Percentiles rank a stretch among this genome's conserved stretches.
Evolutionary conservation across 305 asterid species (phyloP).

Genomic region (Solanum aculeatissimum): DNA sequence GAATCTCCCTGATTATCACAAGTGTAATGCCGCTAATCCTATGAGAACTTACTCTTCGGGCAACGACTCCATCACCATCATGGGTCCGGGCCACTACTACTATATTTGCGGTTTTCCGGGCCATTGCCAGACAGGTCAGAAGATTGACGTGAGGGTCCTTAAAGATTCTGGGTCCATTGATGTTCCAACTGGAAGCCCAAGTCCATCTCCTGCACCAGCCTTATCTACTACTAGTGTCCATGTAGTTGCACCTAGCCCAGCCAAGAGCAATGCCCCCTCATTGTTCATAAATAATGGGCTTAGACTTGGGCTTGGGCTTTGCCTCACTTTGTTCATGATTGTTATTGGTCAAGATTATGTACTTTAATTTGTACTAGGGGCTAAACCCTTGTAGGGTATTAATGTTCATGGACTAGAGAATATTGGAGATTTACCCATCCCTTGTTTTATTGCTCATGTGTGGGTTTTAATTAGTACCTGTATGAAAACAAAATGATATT

Average conservation of each 20-base stretch:
- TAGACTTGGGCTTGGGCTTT: neutral
- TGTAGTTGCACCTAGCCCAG: constrained; percentile 21
- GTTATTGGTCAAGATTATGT: neutral
- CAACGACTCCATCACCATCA: constrained; percentile 30
- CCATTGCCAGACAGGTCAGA: constrained; percentile 55
- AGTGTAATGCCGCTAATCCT: constrained; percentile 24
- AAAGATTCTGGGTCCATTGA: neutral
- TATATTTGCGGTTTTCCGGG: constrained; percentile 45
- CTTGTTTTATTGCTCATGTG: neutral
- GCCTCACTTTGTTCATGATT: neutral
- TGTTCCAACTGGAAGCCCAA: constrained; percentile 7
- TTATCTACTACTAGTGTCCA: constrained; percentile 6
- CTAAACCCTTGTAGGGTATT: neutral
- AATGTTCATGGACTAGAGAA: neutral
- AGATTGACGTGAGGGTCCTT: constrained; percentile 40
- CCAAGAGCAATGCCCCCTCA: neutral
- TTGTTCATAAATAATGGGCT: neutral
- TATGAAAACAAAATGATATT: neutral
- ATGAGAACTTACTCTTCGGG: constrained; percentile 29
- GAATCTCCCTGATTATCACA: constrained; percentile 27
- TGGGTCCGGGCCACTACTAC: constrained; percentile 38
- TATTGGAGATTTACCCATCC: neutral
- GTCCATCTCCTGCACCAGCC: neutral
- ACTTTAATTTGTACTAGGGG: neutral
- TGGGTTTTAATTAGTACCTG: neutral